These are phyloP conservation scores for Ulmus americana DNA, from an alignment of 331 rosid genomes.

Conservation along the genomic window DNA sequence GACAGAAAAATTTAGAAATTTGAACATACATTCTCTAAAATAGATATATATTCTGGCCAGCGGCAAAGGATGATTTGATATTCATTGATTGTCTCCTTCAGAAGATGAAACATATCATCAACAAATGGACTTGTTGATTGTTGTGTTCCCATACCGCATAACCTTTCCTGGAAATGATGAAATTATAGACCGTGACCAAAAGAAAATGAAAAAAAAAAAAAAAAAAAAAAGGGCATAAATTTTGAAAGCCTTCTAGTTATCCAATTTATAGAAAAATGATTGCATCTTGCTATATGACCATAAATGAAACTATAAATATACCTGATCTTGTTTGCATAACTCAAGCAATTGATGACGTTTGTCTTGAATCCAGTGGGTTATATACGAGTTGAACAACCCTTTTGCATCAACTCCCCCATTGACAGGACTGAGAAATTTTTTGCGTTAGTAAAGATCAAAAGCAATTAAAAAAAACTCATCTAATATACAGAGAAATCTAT, in stretches of 20 bases:
- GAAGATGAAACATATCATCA: slow-evolving; percentile 18
- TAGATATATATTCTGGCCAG: slow-evolving; percentile 27
- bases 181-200: background rate
- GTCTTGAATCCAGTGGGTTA: slow-evolving; percentile 31
- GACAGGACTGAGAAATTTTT: slow-evolving; percentile 16
- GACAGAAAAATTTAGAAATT: background rate
- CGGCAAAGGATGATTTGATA: slow-evolving; percentile 28
- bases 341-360: slow-evolving; percentile 28
- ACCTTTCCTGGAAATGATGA: slow-evolving; percentile 22
- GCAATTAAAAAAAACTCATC: background rate
- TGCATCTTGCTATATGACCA: background rate
- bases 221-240: background rate
- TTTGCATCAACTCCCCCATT: slow-evolving; percentile 34
- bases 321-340: slow-evolving; percentile 34
- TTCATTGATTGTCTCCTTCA: slow-evolving; percentile 24
- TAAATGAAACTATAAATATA: background rate
- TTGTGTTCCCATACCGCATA: slow-evolving; percentile 21
- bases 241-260: background rate
- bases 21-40: slow-evolving; percentile 32
- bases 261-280: background rate
- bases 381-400: slow-evolving; percentile 29
- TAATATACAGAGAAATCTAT: background rate
- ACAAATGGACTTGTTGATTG: slow-evolving; percentile 26
- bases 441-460: background rate
- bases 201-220: background rate